Base-by-base conservation (phyloP, 371 early-diverging fungal species). In the Funneliformis caledonium region DNA sequence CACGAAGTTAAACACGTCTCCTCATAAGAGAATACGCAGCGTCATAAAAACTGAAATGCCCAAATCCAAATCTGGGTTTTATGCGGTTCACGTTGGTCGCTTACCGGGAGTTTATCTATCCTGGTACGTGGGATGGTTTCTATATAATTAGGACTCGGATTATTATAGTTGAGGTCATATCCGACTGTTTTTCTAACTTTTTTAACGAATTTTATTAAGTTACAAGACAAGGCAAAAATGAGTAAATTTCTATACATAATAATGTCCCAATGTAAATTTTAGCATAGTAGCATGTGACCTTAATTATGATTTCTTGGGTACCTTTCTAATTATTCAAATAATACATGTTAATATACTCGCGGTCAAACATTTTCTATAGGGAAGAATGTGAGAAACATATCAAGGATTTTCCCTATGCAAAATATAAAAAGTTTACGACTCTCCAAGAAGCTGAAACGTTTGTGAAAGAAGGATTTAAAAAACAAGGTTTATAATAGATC, bases 41-140 rank as follows among this genome's bases (percentile, higher is more conserved):
- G 37, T 56, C 19, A 19, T 56, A 19, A 16, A 56, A 19, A 56
- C 56, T 56, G 16, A 70, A 70, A 77, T 77, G 78, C 78, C 78
- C 2, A 77, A 65, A 64, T 12, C 12, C 10, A 77, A 67, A n/a
- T 19, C 48, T 16, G n/a, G 47, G 1, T 77, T 47, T 65, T 77
- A 77, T 47, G 78, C 78, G 26, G 78, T 77, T 62, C 47, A 33
- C 22, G 33, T 50, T 33, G 78, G 78, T 33, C 64, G 8, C 8
- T 37, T 50, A 50, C 78, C 78, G 2, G 78, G 78, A 33, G 31
- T 77, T 31, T 77, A 77, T 77, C 2, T 19, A 8, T 65, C 78
- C 33, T 77, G 78, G 78, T 77, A 50, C 2, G 42, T 4, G 37
- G 0, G 37, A 37, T 37, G 37, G 3, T 3, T 37, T 37, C 3